A percentile compares a stretch with the other conserved stretches of the same genome.
phyloP scores from a whole-genome alignment of 139 green algal species.

The Chlorella sorokiniana region DNA sequence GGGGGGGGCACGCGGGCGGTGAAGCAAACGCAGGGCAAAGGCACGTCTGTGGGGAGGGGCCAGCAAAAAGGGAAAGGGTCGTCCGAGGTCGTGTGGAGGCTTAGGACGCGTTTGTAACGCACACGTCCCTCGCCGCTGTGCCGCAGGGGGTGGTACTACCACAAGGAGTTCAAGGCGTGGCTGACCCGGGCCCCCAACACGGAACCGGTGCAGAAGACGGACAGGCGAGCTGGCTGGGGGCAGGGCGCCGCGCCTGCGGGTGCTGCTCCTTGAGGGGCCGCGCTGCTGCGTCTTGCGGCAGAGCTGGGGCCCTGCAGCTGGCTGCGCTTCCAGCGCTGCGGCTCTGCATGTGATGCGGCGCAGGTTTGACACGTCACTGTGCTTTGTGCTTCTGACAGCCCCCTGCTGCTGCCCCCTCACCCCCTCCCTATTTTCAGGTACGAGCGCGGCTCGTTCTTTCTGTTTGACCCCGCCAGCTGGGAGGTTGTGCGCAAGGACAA shows the following conservation, averaged over 20 bases:
- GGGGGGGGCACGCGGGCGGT: no score
- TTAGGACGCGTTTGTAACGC: not conserved
- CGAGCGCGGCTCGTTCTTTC: conserved; percentile 90
- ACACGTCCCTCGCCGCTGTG: not conserved
- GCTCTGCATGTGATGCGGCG: no score
- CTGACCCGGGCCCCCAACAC: conserved; percentile 81
- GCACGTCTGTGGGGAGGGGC: no score
- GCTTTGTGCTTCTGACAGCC: not conserved
- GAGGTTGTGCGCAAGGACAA: conserved; percentile 79
- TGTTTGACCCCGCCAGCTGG: conserved; percentile 93
- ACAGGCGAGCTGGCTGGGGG: conserved; percentile 20
- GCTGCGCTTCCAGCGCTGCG: no score
- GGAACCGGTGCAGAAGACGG: conserved; percentile 81
- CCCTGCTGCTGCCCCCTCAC: not conserved
- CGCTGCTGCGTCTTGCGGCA: no score
- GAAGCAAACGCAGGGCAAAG: no score
- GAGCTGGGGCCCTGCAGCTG: no score
- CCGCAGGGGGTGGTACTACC: conserved; percentile 84
- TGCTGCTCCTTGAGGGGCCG: no score
- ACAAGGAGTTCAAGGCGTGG: conserved; percentile 86
- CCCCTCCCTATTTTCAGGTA: conserved; percentile 35
- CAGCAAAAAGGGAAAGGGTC: no score
- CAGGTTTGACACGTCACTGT: no score
- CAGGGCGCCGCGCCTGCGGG: not conserved
- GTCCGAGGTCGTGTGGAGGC: not conserved